phyloP scores from a whole-genome alignment of 345 rosid genomes.

The Gossypium mustelinum region DNA sequence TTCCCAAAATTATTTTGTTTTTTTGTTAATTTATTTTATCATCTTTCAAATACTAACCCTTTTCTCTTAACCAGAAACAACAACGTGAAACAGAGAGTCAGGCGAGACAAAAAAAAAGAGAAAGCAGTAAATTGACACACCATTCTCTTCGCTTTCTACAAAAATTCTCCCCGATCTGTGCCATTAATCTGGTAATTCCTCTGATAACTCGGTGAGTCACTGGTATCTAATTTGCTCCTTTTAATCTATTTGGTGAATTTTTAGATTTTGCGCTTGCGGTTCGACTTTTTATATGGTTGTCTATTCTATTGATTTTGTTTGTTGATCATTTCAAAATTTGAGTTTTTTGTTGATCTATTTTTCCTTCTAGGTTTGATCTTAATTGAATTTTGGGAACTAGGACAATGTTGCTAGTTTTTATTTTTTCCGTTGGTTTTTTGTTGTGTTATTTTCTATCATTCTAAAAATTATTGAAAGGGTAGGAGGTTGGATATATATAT shows the following conservation, averaged over 20 bases:
- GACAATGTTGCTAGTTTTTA: neutral
- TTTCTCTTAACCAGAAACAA: too few species aligned
- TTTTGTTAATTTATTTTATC: too few species aligned
- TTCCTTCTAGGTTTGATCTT: constrained; percentile 16
- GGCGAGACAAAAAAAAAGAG: too few species aligned
- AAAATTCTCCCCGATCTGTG: too few species aligned
- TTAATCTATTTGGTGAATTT: too few species aligned
- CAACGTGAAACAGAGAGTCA: too few species aligned
- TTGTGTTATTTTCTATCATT: neutral
- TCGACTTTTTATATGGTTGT: neutral
- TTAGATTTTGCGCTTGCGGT: constrained; percentile 6
- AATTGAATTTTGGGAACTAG: neutral
- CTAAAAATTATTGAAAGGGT: neutral
- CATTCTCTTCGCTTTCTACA: too few species aligned
- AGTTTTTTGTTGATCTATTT: neutral
- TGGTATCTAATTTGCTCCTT: neutral
- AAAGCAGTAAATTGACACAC: too few species aligned
- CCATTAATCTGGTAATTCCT: constrained; percentile 13
- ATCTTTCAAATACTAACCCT: too few species aligned
- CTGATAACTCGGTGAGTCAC: constrained; percentile 76
- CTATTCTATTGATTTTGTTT: constrained; percentile 2
- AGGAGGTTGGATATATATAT: too few species aligned
- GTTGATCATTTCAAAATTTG: neutral
- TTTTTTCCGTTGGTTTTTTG: neutral
- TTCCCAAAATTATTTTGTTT: too few species aligned